Evolutionary conservation across 2,329 filamentous ascomycete species (phyloP).

Genomic region (Didymella exigua): DNA sequence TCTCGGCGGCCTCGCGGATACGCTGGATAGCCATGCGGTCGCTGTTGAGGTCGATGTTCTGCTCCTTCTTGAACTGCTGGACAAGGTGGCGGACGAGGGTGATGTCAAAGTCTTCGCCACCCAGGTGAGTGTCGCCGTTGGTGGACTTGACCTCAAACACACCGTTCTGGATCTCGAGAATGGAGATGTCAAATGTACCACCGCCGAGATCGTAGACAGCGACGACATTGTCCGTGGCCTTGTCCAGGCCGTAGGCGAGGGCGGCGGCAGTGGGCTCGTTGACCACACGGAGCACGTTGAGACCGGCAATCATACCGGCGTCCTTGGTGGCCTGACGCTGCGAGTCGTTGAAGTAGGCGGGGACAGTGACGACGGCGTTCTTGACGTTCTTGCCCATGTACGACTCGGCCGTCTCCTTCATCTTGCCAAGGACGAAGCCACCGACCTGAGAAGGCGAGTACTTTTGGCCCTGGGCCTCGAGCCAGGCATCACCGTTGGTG

Average conservation of each 20-base stretch:
- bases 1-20: slow-evolving; percentile 98
- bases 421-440: slow-evolving; percentile 95
- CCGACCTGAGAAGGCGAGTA: slow-evolving; percentile 99
- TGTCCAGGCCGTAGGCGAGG: slow-evolving; percentile 94
- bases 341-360: slow-evolving; percentile 98
- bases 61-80: slow-evolving; percentile 95
- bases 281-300: slow-evolving; percentile 96
- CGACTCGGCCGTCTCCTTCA: slow-evolving; percentile 97
- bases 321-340: slow-evolving; percentile 99
- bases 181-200: slow-evolving; percentile 98
- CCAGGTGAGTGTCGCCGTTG: slow-evolving; percentile 97
- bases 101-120: slow-evolving; percentile 98
- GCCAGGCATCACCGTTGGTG: slow-evolving; percentile 95
- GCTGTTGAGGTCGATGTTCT: slow-evolving; percentile 82
- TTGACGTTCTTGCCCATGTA: slow-evolving; percentile 90
- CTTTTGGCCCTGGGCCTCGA: slow-evolving; percentile 89
- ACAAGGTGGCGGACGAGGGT: slow-evolving; percentile 91
- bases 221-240: slow-evolving; percentile 86
- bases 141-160: slow-evolving; percentile 99
- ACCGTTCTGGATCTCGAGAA: slow-evolving; percentile 95
- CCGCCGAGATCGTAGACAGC: slow-evolving; percentile 98
- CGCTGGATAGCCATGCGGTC: slow-evolving; percentile 99
- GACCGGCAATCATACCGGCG: slow-evolving; percentile 91
- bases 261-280: slow-evolving; percentile 98
- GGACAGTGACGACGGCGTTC: slow-evolving; percentile 96